These are phyloP conservation scores for Didymella pinodella DNA, from an alignment of 2,329 filamentous ascomycete species.

Conservation along the genomic window DNA sequence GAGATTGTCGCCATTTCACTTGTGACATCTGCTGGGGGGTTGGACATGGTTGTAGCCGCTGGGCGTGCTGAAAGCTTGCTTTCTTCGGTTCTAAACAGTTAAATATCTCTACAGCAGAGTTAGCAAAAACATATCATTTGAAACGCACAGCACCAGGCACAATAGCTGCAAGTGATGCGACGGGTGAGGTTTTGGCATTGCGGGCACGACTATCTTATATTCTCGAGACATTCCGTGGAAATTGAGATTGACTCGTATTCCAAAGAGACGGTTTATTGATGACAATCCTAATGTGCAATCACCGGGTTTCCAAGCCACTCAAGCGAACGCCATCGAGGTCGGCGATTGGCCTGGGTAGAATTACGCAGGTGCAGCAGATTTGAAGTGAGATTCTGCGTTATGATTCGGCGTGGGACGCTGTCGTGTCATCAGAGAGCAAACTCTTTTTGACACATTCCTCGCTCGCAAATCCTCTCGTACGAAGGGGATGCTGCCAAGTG, in stretches of 20 bases:
- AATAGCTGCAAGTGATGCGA: not conserved
- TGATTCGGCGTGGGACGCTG: constrained; percentile 7
- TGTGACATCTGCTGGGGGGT: constrained; percentile 33
- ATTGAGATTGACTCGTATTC: constrained; percentile 23
- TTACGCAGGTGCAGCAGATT: constrained; percentile 8
- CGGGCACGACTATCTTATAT: constrained; percentile 19
- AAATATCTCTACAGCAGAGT: constrained; percentile 37
- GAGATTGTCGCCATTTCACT: constrained; percentile 17
- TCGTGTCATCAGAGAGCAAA: constrained; percentile 2
- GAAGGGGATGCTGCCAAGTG: not conserved
- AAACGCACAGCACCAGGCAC: not conserved
- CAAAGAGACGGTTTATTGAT: constrained; percentile 14
- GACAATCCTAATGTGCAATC: constrained; percentile 21
- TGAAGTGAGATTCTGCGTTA: not conserved
- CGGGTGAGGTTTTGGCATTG: not conserved
- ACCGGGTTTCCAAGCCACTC: constrained; percentile 7
- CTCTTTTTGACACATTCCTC: not conserved
- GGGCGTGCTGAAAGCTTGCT: constrained; percentile 40
- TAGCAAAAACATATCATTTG: constrained; percentile 39
- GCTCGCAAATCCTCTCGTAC: constrained; percentile 10
- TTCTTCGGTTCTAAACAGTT: constrained; percentile 36
- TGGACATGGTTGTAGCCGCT: constrained; percentile 39
- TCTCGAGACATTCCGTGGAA: constrained; percentile 5
- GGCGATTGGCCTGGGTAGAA: constrained; percentile 15
- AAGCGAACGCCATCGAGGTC: constrained; percentile 5